phyloP scores from a whole-genome alignment of 2,329 filamentous ascomycete genomes.

The Colletotrichum sojae region DNA sequence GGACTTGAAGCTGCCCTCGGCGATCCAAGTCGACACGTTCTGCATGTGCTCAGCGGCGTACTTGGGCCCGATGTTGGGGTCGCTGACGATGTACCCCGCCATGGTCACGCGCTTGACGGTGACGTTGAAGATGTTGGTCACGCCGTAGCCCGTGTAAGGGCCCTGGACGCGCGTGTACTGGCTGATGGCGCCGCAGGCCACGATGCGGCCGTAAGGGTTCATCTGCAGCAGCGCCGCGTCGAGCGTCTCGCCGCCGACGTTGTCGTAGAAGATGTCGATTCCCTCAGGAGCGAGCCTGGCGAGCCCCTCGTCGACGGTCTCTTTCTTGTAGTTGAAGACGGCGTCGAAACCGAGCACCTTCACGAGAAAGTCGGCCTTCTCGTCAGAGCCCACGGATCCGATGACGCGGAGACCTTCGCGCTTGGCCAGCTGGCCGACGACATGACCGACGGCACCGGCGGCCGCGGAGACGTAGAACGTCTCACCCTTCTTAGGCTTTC shows the following conservation, averaged over 20 bases:
- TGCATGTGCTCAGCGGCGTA: conserved; percentile 76
- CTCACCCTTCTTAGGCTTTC: conserved; percentile 74
- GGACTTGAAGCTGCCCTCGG: conserved; percentile 81
- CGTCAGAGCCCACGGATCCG: conserved; percentile 83
- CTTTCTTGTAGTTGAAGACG: conserved; percentile 92
- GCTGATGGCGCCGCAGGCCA: conserved; percentile 79
- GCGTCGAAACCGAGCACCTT: conserved; percentile 67
- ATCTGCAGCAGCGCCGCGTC: conserved; percentile 60
- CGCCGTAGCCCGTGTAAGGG: conserved; percentile 68
- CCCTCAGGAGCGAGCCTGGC: conserved; percentile 80
- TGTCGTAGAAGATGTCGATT: conserved; percentile 77
- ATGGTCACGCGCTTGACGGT: conserved; percentile 78
- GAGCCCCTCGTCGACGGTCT: conserved; percentile 78
- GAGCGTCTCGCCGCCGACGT: conserved; percentile 67
- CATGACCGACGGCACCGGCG: conserved; percentile 84
- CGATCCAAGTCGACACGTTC: conserved; percentile 82
- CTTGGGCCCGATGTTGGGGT: conserved; percentile 50
- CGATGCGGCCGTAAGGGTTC: conserved; percentile 77
- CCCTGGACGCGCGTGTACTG: conserved; percentile 75
- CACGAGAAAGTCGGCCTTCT: conserved; percentile 79
- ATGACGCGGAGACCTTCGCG: conserved; percentile 84
- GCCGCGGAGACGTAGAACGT: conserved; percentile 88
- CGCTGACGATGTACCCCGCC: conserved; percentile 83
- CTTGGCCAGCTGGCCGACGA: conserved; percentile 89
- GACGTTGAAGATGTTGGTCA: conserved; percentile 76